phyloP scores from a whole-genome alignment of 257 asterid species.

The Nyctanthes arbortristis region DNA sequence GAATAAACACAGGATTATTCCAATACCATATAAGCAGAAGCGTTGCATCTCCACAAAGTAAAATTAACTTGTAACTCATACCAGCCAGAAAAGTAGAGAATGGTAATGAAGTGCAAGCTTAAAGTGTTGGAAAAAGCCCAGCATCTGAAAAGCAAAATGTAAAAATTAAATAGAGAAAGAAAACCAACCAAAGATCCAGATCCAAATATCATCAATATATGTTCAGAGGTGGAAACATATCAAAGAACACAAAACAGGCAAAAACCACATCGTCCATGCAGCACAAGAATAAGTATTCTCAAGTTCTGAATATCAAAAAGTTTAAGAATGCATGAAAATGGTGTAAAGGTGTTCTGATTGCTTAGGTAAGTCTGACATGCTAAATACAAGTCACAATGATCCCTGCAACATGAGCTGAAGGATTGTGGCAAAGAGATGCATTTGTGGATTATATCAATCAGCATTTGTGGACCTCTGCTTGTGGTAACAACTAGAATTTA shows the following conservation, averaged over 20 bases:
- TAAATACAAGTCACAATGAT: too few relatives aligned
- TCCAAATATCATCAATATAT: constrained; percentile 13
- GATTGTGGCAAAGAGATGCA: too few relatives aligned
- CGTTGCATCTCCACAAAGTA: constrained; percentile 20
- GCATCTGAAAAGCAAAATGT: constrained; percentile 74
- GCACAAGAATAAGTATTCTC: neutral
- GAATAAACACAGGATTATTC: constrained; percentile 25
- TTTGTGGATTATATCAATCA: too few relatives aligned
- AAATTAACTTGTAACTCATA: constrained; percentile 37
- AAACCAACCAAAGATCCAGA: constrained; percentile 23
- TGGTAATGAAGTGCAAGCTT: constrained; percentile 84
- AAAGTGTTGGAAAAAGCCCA: constrained; percentile 75
- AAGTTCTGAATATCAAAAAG: neutral
- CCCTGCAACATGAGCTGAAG: constrained; percentile 11
- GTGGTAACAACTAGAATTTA: too few relatives aligned
- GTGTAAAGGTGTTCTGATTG: neutral
- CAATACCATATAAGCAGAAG: constrained; percentile 21
- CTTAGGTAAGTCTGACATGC: too few relatives aligned
- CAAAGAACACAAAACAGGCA: constrained; percentile 15
- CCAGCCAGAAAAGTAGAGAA: constrained; percentile 94
- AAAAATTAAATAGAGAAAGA: constrained; percentile 22
- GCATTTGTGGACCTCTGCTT: too few relatives aligned
- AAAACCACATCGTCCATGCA: constrained; percentile 2
- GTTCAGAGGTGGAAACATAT: constrained; percentile 9
- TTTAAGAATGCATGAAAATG: neutral